Percentiles rank a stretch among this genome's conserved stretches.
phyloP scores from a whole-genome alignment of 2,329 filamentous ascomycete genomes.

The Ophiostoma himal-ulmi region DNA sequence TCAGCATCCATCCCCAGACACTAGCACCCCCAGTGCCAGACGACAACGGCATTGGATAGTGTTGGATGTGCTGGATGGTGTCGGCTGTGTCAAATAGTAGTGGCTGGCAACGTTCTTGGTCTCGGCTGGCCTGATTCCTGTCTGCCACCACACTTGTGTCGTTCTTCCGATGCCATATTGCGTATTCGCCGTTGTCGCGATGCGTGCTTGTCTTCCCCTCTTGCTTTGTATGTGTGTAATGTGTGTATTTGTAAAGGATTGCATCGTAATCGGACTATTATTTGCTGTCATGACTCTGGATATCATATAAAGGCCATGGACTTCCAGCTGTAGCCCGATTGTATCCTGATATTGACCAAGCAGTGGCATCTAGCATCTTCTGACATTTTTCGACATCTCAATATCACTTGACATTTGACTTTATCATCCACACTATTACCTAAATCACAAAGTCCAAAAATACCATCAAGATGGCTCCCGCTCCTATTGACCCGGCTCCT shows the following conservation, averaged over 20 bases:
- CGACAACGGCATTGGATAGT: neutral
- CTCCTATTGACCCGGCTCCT: constrained; percentile 54
- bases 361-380: neutral
- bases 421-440: neutral
- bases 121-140: neutral
- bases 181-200: neutral
- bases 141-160: constrained; percentile 8
- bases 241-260: neutral
- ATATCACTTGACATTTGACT: neutral
- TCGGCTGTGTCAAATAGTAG: neutral
- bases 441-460: neutral
- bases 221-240: neutral
- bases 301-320: neutral
- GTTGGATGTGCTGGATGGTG: neutral
- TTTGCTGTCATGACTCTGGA: neutral
- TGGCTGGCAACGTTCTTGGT: neutral
- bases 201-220: neutral
- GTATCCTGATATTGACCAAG: neutral
- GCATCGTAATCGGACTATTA: neutral
- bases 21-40: neutral
- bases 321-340: neutral
- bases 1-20: neutral
- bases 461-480: constrained; percentile 41
- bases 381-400: neutral
- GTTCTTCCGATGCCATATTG: constrained; percentile 8